A percentile compares a stretch with the other conserved stretches of the same genome.
These are phyloP conservation scores for Cephaloascus albidus DNA, from an alignment of 805 yeast species.

Conservation along the genomic window DNA sequence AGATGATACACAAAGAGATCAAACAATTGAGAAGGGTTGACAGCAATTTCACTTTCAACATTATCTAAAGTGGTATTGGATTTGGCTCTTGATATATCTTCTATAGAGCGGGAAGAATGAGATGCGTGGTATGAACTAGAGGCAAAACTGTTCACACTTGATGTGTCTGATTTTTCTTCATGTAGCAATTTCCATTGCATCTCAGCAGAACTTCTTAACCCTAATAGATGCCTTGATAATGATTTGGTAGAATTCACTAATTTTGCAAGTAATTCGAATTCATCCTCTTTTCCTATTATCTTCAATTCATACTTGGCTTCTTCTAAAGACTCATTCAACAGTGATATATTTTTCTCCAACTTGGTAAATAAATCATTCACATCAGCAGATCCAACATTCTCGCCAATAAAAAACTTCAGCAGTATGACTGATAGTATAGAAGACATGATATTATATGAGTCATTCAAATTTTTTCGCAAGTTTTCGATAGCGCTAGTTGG, in stretches of 20 bases:
- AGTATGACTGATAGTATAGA: slow-evolving; percentile 34
- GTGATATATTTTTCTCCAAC: slow-evolving; percentile 28
- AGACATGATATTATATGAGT: slow-evolving; percentile 43
- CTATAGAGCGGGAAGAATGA: slow-evolving; percentile 18
- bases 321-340: slow-evolving; percentile 30
- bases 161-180: slow-evolving; percentile 8
- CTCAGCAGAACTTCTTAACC: slow-evolving; percentile 58
- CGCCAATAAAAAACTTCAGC: slow-evolving; percentile 40
- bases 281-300: slow-evolving; percentile 43
- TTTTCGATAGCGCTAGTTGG: slow-evolving; percentile 47
- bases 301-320: slow-evolving; percentile 59
- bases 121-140: slow-evolving; percentile 12
- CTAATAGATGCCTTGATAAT: slow-evolving; percentile 51
- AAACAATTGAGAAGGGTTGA: slow-evolving; percentile 38
- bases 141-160: slow-evolving; percentile 15
- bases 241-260: slow-evolving; percentile 44
- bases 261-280: slow-evolving; percentile 32
- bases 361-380: slow-evolving; percentile 19
- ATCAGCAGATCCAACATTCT: slow-evolving; percentile 30
- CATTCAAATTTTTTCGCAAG: slow-evolving; percentile 37
- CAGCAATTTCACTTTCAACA: slow-evolving; percentile 8
- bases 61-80: slow-evolving; percentile 13
- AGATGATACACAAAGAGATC: slow-evolving; percentile 57
- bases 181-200: slow-evolving; percentile 52
- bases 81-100: slow-evolving; percentile 16